phyloP scores from a whole-genome alignment of 2,329 filamentous ascomycete genomes.

The Pleurostoma richardsiae region DNA sequence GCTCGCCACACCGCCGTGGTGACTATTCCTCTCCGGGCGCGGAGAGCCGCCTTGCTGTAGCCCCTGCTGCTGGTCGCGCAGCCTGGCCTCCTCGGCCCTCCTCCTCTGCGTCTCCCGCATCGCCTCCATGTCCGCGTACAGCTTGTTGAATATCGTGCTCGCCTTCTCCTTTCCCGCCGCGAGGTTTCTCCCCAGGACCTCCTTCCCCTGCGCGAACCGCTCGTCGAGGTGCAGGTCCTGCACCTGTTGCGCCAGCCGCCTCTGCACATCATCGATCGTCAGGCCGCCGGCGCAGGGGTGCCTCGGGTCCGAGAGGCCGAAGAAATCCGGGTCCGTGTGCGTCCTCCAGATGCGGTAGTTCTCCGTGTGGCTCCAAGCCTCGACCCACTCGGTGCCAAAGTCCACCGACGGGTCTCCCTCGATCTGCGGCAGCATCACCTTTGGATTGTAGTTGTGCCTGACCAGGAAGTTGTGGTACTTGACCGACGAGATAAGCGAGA shows the following conservation, averaged over 20 bases:
- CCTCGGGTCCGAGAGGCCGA: conserved; percentile 87
- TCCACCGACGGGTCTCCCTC: conserved; percentile 83
- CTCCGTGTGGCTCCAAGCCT: conserved; percentile 82
- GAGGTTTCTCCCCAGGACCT: conserved; percentile 84
- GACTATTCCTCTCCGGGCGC: conserved; percentile 8
- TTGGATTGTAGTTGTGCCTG: conserved; percentile 49
- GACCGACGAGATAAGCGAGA: conserved; percentile 80
- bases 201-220: conserved; percentile 74
- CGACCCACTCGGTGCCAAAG: conserved; percentile 78
- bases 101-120: conserved; percentile 70
- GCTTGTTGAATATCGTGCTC: conserved; percentile 76
- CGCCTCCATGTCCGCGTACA: conserved; percentile 86
- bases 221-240: conserved; percentile 93
- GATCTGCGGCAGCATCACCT: conserved; percentile 56
- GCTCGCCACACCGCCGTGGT: conserved; percentile 9
- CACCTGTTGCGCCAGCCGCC: conserved; percentile 84
- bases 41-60: neutral
- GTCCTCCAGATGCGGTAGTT: conserved; percentile 88
- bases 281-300: conserved; percentile 92
- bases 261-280: conserved; percentile 90
- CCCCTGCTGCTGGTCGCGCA: neutral
- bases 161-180: conserved; percentile 85
- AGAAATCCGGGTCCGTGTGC: conserved; percentile 79
- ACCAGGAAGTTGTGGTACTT: conserved; percentile 77
- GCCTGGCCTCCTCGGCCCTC: conserved; percentile 48